Evolutionary conservation across 306 rosid species (phyloP), one percentile per base, ranked within the genome.

Genomic region (Sphenostylis stenocarpa): DNA sequence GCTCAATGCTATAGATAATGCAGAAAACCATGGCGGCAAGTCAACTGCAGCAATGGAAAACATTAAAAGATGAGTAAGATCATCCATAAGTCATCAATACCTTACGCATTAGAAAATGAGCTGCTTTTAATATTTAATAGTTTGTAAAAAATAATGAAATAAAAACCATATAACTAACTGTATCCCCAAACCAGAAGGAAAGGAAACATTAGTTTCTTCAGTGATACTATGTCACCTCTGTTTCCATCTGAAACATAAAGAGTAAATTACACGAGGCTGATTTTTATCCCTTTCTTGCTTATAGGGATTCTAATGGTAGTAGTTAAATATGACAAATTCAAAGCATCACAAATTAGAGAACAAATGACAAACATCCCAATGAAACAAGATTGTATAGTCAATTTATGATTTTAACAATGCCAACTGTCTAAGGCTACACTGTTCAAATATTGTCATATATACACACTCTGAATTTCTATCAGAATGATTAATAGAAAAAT

Each of bases 21-120:
- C 80, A 36, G 96, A 90, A 84, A 92, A 92, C 94, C 92, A 90
- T 38, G 84, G 87, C 14, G 94, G 97, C 87, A 90, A 76, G 83
- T 92, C 97, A 88, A 92, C 97, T 92, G 85, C 76, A 73, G 81
- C 80, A 84, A 63, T 48, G 55, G 7, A 77, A 87, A 84, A 76
- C 81, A 86, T 73, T 21, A 84, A 85, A 63, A 86, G 76, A 77
- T 52, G 69, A 67, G 81, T 83, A 72, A 84, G 84, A 81, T 23
- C 70, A 58, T 45, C 34, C 70, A 41, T 7, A 44, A 12, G 55
- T 36, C 43, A 39, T 20, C 33, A 20, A 21, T 8, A 12, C 52
- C 77, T 45, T 23, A 34, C 2, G 43, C 79, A 78, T 52, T 77
- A 17, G 49, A 66, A 44, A 17, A 17, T 57, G 26, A 67, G 29